Base-by-base conservation (phyloP, 2,329 filamentous ascomycete genomes). In the Talaromyces sp. region DNA sequence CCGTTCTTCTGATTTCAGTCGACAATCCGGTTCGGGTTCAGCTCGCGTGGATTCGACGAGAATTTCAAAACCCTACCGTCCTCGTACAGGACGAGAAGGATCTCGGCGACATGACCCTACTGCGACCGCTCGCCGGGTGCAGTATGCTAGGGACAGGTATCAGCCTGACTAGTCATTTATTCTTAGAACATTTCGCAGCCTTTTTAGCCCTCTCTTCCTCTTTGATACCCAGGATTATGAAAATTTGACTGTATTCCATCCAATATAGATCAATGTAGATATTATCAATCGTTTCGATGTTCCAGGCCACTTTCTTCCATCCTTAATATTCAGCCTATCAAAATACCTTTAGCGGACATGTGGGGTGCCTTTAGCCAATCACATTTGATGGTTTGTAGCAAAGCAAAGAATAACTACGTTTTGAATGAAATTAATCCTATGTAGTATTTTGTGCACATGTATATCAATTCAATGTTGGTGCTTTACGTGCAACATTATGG, bases 131-230 rank as follows among this genome's bases (percentile, higher is more conserved):
- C 65, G 69, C 61, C 67, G 71, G 28, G 27, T 73, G 22, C 70
- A 75, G 42, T 60, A 67, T 56, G 70, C 72, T 2, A 64, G 70
- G 32, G 68, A 73, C 58, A 66, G 72, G 60, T 75, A 75, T 64
- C 66, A 69, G 8, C 72, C 73, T 44, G 72, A 75, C 44, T 47
- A 47, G 19, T 22, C 44, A 25, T 25, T 47, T 9, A 47, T 47
- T 19, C 6, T 25, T 25, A 13, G 19, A 25, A 47, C 13, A n/a
- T 44, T 44, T 44, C 2, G 17, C 22, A 5, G 44, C 44, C 19
- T 22, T 47, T 47, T 25, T 6, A 25, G 3, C 9, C 19, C 19
- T 47, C 22, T 25, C 15, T 25, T 2, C 25, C 36, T 11, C 4
- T 25, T 11, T 47, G 22, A 47, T 47, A 47, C 44, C 44, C 44